Evolutionary conservation across 768 basidiomycete species (phyloP).

Genomic region (Pisolithus orientalis): DNA sequence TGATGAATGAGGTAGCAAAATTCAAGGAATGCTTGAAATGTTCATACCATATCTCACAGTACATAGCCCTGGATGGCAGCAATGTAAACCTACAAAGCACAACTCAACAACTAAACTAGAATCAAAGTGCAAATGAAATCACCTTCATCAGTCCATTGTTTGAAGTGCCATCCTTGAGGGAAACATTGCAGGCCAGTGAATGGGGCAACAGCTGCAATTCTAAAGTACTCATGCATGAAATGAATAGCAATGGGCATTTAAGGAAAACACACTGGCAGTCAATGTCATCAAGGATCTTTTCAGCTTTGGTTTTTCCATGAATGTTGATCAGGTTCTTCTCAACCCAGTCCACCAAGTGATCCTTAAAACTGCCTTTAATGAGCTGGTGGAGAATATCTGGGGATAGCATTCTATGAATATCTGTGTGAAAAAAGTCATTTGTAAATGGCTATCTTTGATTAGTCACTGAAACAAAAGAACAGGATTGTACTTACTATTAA

Average conservation of each 20-base stretch:
- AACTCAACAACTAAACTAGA: neutral
- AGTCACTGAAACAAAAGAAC: neutral
- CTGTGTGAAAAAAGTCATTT: neutral
- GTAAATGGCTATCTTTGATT: neutral
- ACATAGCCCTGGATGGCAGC: neutral
- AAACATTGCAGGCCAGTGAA: too few relatives aligned
- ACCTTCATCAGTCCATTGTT: neutral
- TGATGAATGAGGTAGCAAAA: slow-evolving; percentile 27
- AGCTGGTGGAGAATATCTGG: slow-evolving; percentile 41
- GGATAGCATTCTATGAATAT: slow-evolving; percentile 34
- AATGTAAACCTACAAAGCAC: neutral
- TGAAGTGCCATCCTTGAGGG: too few relatives aligned
- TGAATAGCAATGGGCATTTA: too few relatives aligned
- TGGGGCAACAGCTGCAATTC: too few relatives aligned
- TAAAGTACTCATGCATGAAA: too few relatives aligned
- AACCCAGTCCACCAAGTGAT: slow-evolving; percentile 34
- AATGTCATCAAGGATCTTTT: too few relatives aligned
- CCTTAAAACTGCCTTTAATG: slow-evolving; percentile 40
- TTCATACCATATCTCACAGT: neutral
- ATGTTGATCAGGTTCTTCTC: neutral
- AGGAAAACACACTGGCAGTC: too few relatives aligned
- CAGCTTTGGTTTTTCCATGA: too few relatives aligned
- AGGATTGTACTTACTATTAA: neutral
- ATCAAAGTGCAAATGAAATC: neutral
- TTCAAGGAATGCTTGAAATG: slow-evolving; percentile 7